phyloP scores from a whole-genome alignment of 768 basidiomycete species.

The Sistotremastrum niveocremeum region DNA sequence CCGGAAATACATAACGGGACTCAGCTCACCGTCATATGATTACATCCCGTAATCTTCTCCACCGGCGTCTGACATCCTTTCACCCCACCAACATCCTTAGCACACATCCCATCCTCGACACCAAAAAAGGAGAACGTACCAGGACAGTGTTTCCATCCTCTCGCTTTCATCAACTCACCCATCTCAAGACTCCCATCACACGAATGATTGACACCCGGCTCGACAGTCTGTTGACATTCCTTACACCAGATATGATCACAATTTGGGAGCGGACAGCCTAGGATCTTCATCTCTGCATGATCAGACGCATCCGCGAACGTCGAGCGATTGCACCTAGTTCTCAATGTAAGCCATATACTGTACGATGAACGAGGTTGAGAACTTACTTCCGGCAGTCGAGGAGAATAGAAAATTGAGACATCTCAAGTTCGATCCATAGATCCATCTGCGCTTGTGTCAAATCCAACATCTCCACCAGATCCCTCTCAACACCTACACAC shows the following conservation, averaged over 20 bases:
- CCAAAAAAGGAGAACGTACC: constrained; percentile 3
- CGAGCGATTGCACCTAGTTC: constrained; percentile 7
- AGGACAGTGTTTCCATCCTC: constrained; percentile 12
- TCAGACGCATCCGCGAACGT: constrained; percentile 8
- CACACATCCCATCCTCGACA: no score
- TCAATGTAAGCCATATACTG: background rate
- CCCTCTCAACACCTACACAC: constrained; percentile 1
- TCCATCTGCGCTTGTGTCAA: constrained; percentile 2
- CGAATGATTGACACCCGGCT: constrained; percentile 2
- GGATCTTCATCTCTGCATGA: constrained; percentile 3
- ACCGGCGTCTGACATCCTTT: constrained; percentile 35
- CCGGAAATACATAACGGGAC: background rate
- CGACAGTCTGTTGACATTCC: constrained; percentile 8
- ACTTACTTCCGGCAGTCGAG: constrained; percentile 10
- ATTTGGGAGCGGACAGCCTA: constrained; percentile 8
- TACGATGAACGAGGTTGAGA: no score
- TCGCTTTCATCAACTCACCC: constrained; percentile 6
- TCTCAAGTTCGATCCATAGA: constrained; percentile 7
- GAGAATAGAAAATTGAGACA: constrained; percentile 7
- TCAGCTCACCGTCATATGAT: constrained; percentile 42
- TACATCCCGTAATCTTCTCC: constrained; percentile 38
- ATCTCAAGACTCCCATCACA: constrained; percentile 13
- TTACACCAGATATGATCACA: constrained; percentile 12
- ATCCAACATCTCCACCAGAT: constrained; percentile 6
- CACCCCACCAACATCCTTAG: no score